Evolutionary conservation across 176 grass and related monocot genomes (phyloP).

Genomic region (Oropetium thomaeum): DNA sequence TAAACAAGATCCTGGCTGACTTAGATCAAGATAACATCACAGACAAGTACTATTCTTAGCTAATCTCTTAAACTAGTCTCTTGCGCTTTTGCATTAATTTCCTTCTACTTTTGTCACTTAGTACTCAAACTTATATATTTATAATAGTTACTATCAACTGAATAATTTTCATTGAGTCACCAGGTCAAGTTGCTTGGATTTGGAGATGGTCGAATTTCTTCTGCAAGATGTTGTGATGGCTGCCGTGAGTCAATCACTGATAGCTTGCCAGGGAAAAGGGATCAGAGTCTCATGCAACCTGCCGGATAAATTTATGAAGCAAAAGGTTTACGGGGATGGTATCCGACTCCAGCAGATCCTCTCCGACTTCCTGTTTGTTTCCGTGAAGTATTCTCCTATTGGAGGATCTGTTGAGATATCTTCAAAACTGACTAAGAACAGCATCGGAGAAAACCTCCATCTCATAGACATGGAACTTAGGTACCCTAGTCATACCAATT

Average conservation of each 20-base stretch:
- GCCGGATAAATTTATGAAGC: constrained; percentile 60
- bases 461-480: constrained; percentile 76
- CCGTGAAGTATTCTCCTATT: constrained; percentile 79
- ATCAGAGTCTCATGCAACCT: constrained; percentile 64
- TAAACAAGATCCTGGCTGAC: constrained; percentile 87
- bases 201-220: constrained; percentile 89
- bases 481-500: constrained; percentile 30
- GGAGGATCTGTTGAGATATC: constrained; percentile 69
- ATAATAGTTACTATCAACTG: not conserved
- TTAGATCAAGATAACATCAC: constrained; percentile 72
- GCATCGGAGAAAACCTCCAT: constrained; percentile 69
- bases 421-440: constrained; percentile 56
- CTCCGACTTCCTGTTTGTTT: constrained; percentile 69
- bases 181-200: constrained; percentile 73
- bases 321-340: constrained; percentile 68
- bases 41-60: constrained; percentile 55
- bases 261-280: constrained; percentile 75
- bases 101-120: not conserved
- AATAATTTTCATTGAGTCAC: not conserved
- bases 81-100: constrained; percentile 12
- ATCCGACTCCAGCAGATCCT: constrained; percentile 87
- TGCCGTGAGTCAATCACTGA: constrained; percentile 81
- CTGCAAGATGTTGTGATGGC: constrained; percentile 65
- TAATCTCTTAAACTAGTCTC: not conserved
- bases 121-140: constrained; percentile 21